Conservation (phyloP, 441 rosid genomes). For the Capsella rubella region DNA sequence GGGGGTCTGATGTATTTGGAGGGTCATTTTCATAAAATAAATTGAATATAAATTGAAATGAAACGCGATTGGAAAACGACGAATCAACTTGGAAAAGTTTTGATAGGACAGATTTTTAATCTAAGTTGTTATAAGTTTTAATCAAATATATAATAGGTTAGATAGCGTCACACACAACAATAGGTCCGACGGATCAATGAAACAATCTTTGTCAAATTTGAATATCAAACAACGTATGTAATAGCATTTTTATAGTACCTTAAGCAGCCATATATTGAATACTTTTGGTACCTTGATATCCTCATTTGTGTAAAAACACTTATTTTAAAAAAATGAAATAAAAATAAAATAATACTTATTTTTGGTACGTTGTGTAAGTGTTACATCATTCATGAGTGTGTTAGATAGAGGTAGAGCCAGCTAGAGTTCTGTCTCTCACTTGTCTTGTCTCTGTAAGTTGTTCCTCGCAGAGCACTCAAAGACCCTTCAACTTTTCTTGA, state of each 20-base stretch:
- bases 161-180: constrained; percentile 13
- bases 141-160: constrained; percentile 10
- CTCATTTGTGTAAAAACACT: constrained; percentile 7
- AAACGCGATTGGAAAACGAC: background rate
- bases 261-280: constrained; percentile 14
- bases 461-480: constrained; percentile 41
- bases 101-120: constrained; percentile 29
- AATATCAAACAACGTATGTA: constrained; percentile 33
- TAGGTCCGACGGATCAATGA: background rate
- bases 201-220: constrained; percentile 18
- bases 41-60: background rate
- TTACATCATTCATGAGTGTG: constrained; percentile 44
- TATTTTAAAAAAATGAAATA: background rate
- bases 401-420: constrained; percentile 43
- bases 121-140: background rate
- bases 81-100: constrained; percentile 19
- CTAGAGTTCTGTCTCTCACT: constrained; percentile 46
- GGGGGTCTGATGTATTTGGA: background rate
- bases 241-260: constrained; percentile 24
- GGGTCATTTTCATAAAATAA: constrained; percentile 26
- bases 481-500: constrained; percentile 37
- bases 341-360: constrained; percentile 22
- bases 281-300: constrained; percentile 21
- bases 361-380: constrained; percentile 31
- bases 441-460: constrained; percentile 46